phyloP scores from a whole-genome alignment of 2,329 filamentous ascomycete genomes.

The Trichophyton verrucosum region DNA sequence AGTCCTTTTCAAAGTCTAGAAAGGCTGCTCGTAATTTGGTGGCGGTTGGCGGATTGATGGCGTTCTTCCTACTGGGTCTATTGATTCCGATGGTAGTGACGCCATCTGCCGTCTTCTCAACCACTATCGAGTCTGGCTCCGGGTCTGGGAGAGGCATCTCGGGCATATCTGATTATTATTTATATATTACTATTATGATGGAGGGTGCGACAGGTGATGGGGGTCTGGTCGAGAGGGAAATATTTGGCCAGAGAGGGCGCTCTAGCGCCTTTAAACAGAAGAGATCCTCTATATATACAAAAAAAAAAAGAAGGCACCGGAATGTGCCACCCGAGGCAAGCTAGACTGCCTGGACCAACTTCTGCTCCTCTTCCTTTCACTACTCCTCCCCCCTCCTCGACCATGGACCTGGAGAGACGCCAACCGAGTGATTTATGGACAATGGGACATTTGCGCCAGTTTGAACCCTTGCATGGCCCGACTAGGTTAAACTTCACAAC shows the following conservation, averaged over 20 bases:
- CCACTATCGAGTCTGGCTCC: conserved; percentile 8
- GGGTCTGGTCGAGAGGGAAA: neutral
- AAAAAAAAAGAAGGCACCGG: neutral
- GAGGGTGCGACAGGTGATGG: neutral
- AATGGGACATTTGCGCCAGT: neutral
- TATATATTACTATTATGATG: neutral
- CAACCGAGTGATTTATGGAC: neutral
- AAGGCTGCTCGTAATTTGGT: conserved; percentile 38
- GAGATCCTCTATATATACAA: neutral
- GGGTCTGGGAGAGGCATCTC: neutral
- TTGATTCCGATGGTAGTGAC: conserved; percentile 47
- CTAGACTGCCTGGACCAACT: too few relatives aligned
- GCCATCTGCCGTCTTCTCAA: conserved; percentile 22
- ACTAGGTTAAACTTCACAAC: neutral
- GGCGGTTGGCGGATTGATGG: conserved; percentile 40
- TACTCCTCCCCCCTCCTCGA: neutral
- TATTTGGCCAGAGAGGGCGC: neutral
- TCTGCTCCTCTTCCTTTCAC: too few relatives aligned
- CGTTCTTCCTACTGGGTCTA: conserved; percentile 40
- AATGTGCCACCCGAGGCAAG: neutral
- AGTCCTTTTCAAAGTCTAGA: conserved; percentile 39
- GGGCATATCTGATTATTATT: conserved; percentile 3
- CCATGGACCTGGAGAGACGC: neutral
- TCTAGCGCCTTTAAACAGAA: neutral
- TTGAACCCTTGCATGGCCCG: neutral